phyloP scores from a whole-genome alignment of 495 filamentous ascomycete genomes.

The Xylaria bambusicola region DNA sequence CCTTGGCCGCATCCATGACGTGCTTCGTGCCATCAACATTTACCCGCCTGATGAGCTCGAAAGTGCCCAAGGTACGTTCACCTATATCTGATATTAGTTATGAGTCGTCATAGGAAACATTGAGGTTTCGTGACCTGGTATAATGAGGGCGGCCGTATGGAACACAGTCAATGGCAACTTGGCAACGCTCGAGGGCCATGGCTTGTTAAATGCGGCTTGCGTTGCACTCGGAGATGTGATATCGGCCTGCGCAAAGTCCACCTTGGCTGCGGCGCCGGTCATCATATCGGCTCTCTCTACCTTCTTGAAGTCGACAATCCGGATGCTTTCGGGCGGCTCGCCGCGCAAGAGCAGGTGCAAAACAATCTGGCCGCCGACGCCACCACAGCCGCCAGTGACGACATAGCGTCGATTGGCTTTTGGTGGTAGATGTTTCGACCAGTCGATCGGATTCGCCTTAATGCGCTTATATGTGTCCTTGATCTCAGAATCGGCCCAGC shows the following conservation, averaged over 20 bases:
- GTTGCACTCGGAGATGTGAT: conserved; percentile 52
- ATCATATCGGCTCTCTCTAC: conserved; percentile 44
- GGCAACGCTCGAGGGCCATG: conserved; percentile 50
- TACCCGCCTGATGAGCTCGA: conserved; percentile 48
- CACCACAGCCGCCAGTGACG: conserved; percentile 60
- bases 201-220: conserved; percentile 49
- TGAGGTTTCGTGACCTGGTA: conserved; percentile 25
- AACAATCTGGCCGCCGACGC: conserved; percentile 60
- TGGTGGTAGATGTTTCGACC: conserved; percentile 51
- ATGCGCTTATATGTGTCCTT: conserved; percentile 49
- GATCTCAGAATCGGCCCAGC: conserved; percentile 57
- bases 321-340: conserved; percentile 54
- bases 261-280: conserved; percentile 36
- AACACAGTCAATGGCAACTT: conserved; percentile 56
- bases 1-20: conserved; percentile 54
- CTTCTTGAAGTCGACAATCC: conserved; percentile 54
- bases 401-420: conserved; percentile 58
- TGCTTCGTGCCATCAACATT: conserved; percentile 64
- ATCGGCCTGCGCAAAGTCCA: conserved; percentile 53
- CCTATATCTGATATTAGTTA: not conserved
- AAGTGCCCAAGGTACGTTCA: conserved; percentile 50
- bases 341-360: conserved; percentile 57
- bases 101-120: not conserved
- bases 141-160: conserved; percentile 58
- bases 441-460: conserved; percentile 48